A percentile compares a stretch with the other conserved stretches of the same genome.
These are phyloP conservation scores for Phallus indusiatus DNA, from an alignment of 768 basidiomycete genomes.

Conservation along the genomic window DNA sequence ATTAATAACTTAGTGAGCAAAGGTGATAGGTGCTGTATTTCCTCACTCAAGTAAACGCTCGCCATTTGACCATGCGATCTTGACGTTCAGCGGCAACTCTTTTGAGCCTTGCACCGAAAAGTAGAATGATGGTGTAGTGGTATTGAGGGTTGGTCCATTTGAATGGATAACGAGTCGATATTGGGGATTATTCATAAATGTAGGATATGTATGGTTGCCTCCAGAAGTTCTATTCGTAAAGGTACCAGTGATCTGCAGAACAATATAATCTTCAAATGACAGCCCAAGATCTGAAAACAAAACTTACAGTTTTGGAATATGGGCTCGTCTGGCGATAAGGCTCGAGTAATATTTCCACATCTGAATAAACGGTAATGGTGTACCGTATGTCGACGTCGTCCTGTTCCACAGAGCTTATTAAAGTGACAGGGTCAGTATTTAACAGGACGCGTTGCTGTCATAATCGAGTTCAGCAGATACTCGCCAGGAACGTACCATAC, in stretches of 20 bases:
- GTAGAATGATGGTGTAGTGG: slow-evolving; percentile 10
- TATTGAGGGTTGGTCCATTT: slow-evolving; percentile 5
- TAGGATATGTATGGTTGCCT: slow-evolving; percentile 70
- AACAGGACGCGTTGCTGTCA: slow-evolving; percentile 19
- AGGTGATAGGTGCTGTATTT: neutral
- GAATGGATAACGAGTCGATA: slow-evolving; percentile 58
- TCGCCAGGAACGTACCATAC: slow-evolving; percentile 11
- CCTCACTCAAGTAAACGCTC: slow-evolving; percentile 61
- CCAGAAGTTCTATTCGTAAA: slow-evolving; percentile 70
- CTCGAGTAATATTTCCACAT: slow-evolving; percentile 21
- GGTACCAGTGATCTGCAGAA: slow-evolving; percentile 43
- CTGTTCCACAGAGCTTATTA: slow-evolving; percentile 66
- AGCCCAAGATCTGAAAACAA: neutral
- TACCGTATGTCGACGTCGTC: slow-evolving; percentile 51
- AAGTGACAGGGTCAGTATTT: slow-evolving; percentile 27
- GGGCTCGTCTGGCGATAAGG: slow-evolving; percentile 1
- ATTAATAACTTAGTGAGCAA: neutral
- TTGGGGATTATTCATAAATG: slow-evolving; percentile 88
- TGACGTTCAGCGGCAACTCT: slow-evolving; percentile 65
- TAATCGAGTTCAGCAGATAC: slow-evolving; percentile 1
- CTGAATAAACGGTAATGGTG: slow-evolving; percentile 53
- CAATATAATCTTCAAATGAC: neutral
- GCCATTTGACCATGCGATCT: slow-evolving; percentile 66
- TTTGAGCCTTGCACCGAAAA: slow-evolving; percentile 47
- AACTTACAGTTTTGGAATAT: slow-evolving; percentile 1